Evolutionary conservation across 2,329 filamentous ascomycete species (phyloP), one percentile per base, ranked within the genome.

Genomic region (Penicillium verrucosum): DNA sequence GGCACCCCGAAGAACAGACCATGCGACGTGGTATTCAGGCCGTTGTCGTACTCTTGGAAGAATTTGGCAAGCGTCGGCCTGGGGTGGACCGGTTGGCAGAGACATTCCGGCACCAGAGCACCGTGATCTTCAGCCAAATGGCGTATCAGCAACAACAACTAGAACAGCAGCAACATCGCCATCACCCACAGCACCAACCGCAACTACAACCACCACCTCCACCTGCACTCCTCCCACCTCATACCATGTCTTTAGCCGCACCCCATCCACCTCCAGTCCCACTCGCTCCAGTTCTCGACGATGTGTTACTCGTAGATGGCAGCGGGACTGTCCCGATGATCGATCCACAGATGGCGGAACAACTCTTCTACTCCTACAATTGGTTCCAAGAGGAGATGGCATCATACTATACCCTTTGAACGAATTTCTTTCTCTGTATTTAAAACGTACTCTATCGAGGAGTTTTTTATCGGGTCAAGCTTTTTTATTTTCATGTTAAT

Each of bases 361-460:
- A 74, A 59, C 58, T 74, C 46, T 72, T 68, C 27, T 73, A 73
- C 56, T 73, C 70, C 2, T 73, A 74, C 53, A 71, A 73, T 59
- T 74, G 71, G 71, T 74, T 74, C 37, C 71, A 74, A 55, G 70
- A 73, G 62, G 71, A 74, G 56, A 72, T 74, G 70, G 70, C 71
- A 41, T 71, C 65, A 29, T 73, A 70, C 62, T 74, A 74, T 70
- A 73, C 70, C 64, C 65, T 73, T 56, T 73, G 56, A 65, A 54
- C 51, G 45, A 55, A 50, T 57, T n/a, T 58, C 21, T 60, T 51
- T 60, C 11, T 40, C 6, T 52, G 27, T 56, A 46, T 41, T 41
- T 18, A 29, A 34, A 46, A 11, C 10, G 32, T 41, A 36, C 34
- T 41, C 29, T 41, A 25, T 38, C 27, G 48, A 11, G 37, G 46